These are phyloP conservation scores for Neonectria punicea DNA, from an alignment of 2,329 filamentous ascomycete genomes.

Conservation along the genomic window DNA sequence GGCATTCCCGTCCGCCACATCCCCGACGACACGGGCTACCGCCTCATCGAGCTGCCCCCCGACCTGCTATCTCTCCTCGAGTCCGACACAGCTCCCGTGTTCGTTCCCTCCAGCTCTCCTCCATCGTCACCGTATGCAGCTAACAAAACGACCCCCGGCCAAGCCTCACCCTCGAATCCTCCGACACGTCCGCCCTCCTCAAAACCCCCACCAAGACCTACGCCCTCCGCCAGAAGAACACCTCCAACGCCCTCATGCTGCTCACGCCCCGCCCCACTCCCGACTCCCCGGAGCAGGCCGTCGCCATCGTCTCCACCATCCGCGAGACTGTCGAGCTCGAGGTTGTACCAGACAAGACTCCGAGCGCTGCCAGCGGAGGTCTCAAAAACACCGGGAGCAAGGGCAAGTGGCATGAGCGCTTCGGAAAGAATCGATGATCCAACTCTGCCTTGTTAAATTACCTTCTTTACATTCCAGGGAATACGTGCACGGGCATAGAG, in stretches of 20 bases:
- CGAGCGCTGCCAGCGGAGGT: constrained; percentile 35
- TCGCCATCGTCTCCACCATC: constrained; percentile 64
- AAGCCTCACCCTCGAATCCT: constrained; percentile 62
- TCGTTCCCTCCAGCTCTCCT: constrained; percentile 41
- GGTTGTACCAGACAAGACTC: constrained; percentile 49
- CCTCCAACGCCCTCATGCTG: constrained; percentile 72
- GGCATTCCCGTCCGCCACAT: constrained; percentile 63
- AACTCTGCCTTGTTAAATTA: background rate
- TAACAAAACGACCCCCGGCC: background rate
- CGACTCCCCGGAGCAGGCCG: constrained; percentile 44
- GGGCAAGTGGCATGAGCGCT: constrained; percentile 71
- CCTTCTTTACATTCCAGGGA: background rate
- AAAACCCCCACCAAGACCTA: constrained; percentile 64
- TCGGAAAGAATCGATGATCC: constrained; percentile 58
- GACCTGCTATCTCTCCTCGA: constrained; percentile 67
- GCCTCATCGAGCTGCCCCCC: constrained; percentile 70
- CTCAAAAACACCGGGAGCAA: constrained; percentile 45
- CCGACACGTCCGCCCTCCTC: constrained; percentile 62
- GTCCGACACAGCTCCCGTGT: constrained; percentile 64
- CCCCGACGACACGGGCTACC: constrained; percentile 63
- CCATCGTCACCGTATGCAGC: background rate
- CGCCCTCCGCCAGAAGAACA: constrained; percentile 72
- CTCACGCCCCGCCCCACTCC: constrained; percentile 50
- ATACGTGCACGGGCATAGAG: background rate
- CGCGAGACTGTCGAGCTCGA: constrained; percentile 73